Conservation (phyloP, 371 early-diverging fungal genomes). For the Mortierella sp. region DNA sequence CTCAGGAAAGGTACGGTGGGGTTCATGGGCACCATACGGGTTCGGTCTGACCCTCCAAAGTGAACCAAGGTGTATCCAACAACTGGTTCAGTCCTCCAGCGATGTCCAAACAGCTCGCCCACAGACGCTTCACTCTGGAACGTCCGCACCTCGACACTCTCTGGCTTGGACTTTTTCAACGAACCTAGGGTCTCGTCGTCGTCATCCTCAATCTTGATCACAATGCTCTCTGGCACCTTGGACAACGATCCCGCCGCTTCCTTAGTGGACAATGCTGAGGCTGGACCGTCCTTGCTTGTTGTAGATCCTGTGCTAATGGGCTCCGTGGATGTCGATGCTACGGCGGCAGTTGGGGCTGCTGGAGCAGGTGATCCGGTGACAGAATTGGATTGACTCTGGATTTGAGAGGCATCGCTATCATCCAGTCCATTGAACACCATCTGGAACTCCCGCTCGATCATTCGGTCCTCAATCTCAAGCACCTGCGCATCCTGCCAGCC, state of each 20-base stretch:
- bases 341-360: neutral
- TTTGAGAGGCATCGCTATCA: slow-evolving; percentile 28
- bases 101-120: slow-evolving; percentile 54
- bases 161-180: slow-evolving; percentile 1
- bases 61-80: slow-evolving; percentile 55
- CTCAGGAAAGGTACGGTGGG: slow-evolving; percentile 51
- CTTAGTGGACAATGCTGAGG: neutral
- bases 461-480: slow-evolving; percentile 53
- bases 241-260: neutral
- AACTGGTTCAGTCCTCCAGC: slow-evolving; percentile 53
- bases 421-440: slow-evolving; percentile 52
- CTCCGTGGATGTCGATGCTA: neutral
- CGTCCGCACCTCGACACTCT: slow-evolving; percentile 37
- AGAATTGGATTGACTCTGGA: slow-evolving; percentile 10
- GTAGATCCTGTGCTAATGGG: neutral
- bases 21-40: slow-evolving; percentile 58
- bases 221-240: slow-evolving; percentile 25
- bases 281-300: neutral
- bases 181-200: slow-evolving; percentile 8
- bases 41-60: slow-evolving; percentile 53
- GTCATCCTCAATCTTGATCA: slow-evolving; percentile 56
- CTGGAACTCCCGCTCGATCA: slow-evolving; percentile 51
- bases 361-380: slow-evolving; percentile 23
- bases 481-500: slow-evolving; percentile 59
- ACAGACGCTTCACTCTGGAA: slow-evolving; percentile 49